These are phyloP conservation scores for Phytophthora vignae DNA, from an alignment of 352 stramenopile genomes.

Conservation along the genomic window DNA sequence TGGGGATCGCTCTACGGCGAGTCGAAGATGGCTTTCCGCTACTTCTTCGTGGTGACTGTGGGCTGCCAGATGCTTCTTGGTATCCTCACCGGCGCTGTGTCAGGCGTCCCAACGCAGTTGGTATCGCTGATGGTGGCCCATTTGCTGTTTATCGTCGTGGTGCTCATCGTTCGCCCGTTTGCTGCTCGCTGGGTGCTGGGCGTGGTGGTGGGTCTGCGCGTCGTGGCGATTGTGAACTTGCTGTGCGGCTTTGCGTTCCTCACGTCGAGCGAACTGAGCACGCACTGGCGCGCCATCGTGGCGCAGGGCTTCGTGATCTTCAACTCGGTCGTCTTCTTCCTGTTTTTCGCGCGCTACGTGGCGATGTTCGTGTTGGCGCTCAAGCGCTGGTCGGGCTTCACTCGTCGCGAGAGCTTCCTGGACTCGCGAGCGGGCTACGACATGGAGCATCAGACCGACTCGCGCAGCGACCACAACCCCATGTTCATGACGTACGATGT, in stretches of 20 bases:
- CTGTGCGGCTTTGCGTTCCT: slow-evolving; percentile 63
- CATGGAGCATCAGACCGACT: slow-evolving; percentile 24
- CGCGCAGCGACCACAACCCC: slow-evolving; percentile 18
- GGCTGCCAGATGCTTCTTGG: slow-evolving; percentile 62
- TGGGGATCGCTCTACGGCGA: slow-evolving; percentile 73
- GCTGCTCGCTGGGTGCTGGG: slow-evolving; percentile 42
- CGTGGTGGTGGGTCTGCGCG: slow-evolving; percentile 47
- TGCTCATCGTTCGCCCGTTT: slow-evolving; percentile 67
- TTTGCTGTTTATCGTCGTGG: slow-evolving; percentile 54
- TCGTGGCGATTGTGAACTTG: slow-evolving; percentile 64
- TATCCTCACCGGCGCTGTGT: slow-evolving; percentile 57
- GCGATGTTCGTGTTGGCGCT: slow-evolving; percentile 62
- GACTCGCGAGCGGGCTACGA: slow-evolving; percentile 32
- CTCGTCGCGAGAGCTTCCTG: slow-evolving; percentile 37
- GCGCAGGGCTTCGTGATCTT: slow-evolving; percentile 64
- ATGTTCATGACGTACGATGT: slow-evolving; percentile 38
- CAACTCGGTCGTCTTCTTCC: slow-evolving; percentile 66
- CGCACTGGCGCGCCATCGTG: slow-evolving; percentile 40
- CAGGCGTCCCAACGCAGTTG: slow-evolving; percentile 55
- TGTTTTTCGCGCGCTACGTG: slow-evolving; percentile 67
- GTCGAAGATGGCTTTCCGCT: slow-evolving; percentile 56
- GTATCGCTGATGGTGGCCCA: slow-evolving; percentile 61
- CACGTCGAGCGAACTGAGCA: slow-evolving; percentile 53
- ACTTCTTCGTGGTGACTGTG: slow-evolving; percentile 67
- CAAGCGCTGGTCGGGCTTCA: slow-evolving; percentile 55